A percentile compares a stretch with the other conserved stretches of the same genome.
Evolutionary conservation across 495 filamentous ascomycete genomes (phyloP).

Genomic region (Tuber calosporum): DNA sequence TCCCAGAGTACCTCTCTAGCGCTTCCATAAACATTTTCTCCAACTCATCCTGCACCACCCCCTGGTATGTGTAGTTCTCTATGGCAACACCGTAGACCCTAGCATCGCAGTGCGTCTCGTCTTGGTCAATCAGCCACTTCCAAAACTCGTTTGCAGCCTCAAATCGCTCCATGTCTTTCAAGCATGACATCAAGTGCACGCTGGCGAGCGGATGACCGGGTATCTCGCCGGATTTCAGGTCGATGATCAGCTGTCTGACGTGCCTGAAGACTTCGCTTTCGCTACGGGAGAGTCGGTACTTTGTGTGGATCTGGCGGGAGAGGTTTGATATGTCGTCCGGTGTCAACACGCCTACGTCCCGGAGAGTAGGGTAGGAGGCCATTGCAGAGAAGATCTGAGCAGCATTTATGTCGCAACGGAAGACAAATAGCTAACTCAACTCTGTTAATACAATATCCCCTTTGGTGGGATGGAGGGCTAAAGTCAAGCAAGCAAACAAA

Average conservation of each 20-base stretch:
- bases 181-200: conserved; percentile 47
- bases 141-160: conserved; percentile 45
- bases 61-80: conserved; percentile 46
- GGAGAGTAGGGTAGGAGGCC: conserved; percentile 35
- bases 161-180: conserved; percentile 46
- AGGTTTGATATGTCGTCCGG: conserved; percentile 38
- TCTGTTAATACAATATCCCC: neutral
- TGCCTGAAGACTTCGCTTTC: conserved; percentile 25
- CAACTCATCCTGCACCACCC: conserved; percentile 40
- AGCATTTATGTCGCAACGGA: conserved; percentile 40
- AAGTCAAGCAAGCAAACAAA: conserved; percentile 4
- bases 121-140: conserved; percentile 44
- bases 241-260: conserved; percentile 40
- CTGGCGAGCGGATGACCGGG: conserved; percentile 44
- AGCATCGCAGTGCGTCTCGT: conserved; percentile 41
- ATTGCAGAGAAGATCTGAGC: conserved; percentile 37
- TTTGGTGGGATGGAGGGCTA: neutral
- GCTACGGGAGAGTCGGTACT: conserved; percentile 28
- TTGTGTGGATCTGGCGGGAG: conserved; percentile 40
- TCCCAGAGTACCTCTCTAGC: conserved; percentile 42
- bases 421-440: conserved; percentile 37
- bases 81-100: conserved; percentile 48
- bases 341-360: conserved; percentile 26
- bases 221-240: conserved; percentile 39
- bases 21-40: conserved; percentile 46